Evolutionary conservation across 164 flowering plant genomes (phyloP).

Genomic region (Magnolia kwangsiensis): DNA sequence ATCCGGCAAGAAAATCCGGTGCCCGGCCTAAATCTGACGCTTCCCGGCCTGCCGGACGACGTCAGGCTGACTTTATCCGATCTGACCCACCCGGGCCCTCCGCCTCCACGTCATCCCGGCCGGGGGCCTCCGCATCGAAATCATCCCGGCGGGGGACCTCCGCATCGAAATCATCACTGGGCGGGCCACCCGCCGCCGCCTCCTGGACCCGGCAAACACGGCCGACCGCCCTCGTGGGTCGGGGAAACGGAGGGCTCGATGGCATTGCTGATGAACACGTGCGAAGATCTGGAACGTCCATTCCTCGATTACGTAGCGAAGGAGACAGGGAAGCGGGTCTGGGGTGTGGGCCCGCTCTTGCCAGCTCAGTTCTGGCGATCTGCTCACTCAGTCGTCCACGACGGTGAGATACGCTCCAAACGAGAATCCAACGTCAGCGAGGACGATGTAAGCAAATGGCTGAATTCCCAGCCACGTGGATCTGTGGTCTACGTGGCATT

Average conservation of each 20-base stretch:
- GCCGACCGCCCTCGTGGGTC: slow-evolving; percentile 44
- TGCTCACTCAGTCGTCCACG: slow-evolving; percentile 25
- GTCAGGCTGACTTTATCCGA: slow-evolving; percentile 33
- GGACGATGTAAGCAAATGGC: slow-evolving; percentile 36
- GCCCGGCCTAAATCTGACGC: slow-evolving; percentile 26
- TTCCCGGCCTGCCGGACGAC: slow-evolving; percentile 47
- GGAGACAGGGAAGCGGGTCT: slow-evolving; percentile 39
- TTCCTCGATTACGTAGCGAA: slow-evolving; percentile 40
- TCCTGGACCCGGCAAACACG: slow-evolving; percentile 18
- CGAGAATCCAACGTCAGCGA: slow-evolving; percentile 34
- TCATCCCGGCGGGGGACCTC: background rate
- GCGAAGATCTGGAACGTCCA: slow-evolving; percentile 47
- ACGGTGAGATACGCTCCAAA: slow-evolving; percentile 23
- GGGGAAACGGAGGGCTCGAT: slow-evolving; percentile 30
- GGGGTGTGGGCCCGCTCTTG: slow-evolving; percentile 63
- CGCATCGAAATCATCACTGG: background rate
- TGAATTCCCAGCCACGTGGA: slow-evolving; percentile 35
- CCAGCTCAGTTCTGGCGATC: slow-evolving; percentile 54
- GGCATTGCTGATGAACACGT: slow-evolving; percentile 55
- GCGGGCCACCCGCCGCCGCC: slow-evolving; percentile 17
- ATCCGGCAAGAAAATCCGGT: slow-evolving; percentile 17
- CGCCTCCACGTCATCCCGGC: slow-evolving; percentile 12
- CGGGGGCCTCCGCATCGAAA: background rate
- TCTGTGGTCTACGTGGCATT: slow-evolving; percentile 43
- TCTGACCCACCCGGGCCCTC: slow-evolving; percentile 5